These are phyloP conservation scores for Carex kokanica DNA, from an alignment of 176 grass and related monocot species.

Conservation along the genomic window DNA sequence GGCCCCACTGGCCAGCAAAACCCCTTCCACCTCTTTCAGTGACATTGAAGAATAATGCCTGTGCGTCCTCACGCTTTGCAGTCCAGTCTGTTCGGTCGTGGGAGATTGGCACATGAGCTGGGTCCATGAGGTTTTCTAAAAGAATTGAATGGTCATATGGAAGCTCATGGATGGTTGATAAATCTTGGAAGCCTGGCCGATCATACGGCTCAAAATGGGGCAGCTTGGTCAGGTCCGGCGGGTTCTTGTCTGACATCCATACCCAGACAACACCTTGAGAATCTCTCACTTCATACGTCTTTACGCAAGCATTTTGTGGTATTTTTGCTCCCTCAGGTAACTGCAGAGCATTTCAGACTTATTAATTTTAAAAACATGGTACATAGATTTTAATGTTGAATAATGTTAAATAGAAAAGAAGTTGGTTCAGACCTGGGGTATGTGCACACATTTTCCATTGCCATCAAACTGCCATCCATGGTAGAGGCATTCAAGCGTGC, in stretches of 20 bases:
- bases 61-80: conserved; percentile 76
- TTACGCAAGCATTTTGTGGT: conserved; percentile 62
- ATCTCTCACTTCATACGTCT: conserved; percentile 72
- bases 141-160: conserved; percentile 99
- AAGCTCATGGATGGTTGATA: conserved; percentile 78
- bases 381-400: neutral
- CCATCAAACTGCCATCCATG: conserved; percentile 97
- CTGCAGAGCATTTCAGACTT: conserved; percentile 26
- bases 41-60: conserved; percentile 74
- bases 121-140: conserved; percentile 96
- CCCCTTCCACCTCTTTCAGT: conserved; percentile 52
- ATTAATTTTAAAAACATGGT: neutral
- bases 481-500: conserved; percentile 87
- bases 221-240: conserved; percentile 45
- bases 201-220: conserved; percentile 78
- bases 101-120: conserved; percentile 89
- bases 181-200: conserved; percentile 59
- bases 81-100: conserved; percentile 98
- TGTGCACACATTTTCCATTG: conserved; percentile 82
- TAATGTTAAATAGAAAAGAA: neutral
- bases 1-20: conserved; percentile 70
- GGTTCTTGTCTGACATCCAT: conserved; percentile 68
- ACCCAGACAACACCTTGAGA: conserved; percentile 90
- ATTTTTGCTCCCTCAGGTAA: conserved; percentile 77
- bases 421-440: conserved; percentile 50